phyloP scores from a whole-genome alignment of 2,329 filamentous ascomycete species.

The Xylariales sp. region DNA sequence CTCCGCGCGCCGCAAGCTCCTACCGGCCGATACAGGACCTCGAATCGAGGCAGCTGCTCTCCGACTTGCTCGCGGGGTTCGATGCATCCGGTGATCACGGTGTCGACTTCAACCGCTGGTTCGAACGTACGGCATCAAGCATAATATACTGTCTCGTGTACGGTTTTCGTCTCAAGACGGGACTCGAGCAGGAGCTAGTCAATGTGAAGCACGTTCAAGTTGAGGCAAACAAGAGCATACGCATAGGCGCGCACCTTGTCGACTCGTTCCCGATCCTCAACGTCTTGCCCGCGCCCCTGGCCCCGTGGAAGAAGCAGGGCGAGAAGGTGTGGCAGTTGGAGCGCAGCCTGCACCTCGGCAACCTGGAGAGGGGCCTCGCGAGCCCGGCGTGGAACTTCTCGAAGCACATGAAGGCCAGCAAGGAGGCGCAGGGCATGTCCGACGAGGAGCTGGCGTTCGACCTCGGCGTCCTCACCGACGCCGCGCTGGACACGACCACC shows the following conservation, averaged over 20 bases:
- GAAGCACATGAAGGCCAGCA: constrained; percentile 19
- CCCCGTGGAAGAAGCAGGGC: constrained; percentile 28
- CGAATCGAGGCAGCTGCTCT: constrained; percentile 39
- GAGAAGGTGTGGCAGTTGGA: constrained; percentile 20
- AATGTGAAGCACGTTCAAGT: constrained; percentile 18
- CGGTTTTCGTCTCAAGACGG: constrained; percentile 26
- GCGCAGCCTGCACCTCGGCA: constrained; percentile 19
- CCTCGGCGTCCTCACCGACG: constrained; percentile 21
- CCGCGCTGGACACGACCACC: constrained; percentile 26
- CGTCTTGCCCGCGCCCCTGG: constrained; percentile 28
- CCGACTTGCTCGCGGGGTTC: constrained; percentile 31
- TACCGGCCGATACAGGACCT: constrained; percentile 39
- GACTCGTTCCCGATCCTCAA: constrained; percentile 38
- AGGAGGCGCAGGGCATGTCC: constrained; percentile 16
- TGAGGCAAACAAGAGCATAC: constrained; percentile 18
- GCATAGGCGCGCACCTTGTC: constrained; percentile 31
- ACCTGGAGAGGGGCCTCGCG: constrained; percentile 15
- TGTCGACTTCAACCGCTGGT: constrained; percentile 22
- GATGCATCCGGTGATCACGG: constrained; percentile 16
- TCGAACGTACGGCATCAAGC: constrained; percentile 31
- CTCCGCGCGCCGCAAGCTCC: constrained; percentile 19
- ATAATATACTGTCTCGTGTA: constrained; percentile 32
- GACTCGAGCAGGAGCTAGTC: constrained; percentile 18
- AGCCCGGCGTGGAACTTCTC: constrained; percentile 25
- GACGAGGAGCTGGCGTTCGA: constrained; percentile 26